These are phyloP conservation scores for Nepenthes mirabilis DNA, from an alignment of 148 eudicot genomes.

Conservation along the genomic window DNA sequence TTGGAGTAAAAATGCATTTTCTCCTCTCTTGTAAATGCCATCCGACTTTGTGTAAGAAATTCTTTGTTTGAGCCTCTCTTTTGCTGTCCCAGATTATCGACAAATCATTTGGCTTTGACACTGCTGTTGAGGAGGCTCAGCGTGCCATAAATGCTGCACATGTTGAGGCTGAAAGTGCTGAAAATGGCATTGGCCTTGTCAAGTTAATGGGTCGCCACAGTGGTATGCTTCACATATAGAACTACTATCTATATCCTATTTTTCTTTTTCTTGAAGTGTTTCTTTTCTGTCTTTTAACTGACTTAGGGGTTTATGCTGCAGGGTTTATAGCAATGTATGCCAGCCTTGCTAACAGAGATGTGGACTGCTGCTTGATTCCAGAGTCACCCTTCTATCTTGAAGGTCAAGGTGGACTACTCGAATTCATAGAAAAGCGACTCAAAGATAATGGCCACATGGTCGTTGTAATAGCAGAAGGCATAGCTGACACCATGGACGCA, in stretches of 20 bases:
- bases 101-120: conserved; percentile 88
- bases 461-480: conserved; percentile 89
- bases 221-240: conserved; percentile 27
- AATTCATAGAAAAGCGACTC: conserved; percentile 56
- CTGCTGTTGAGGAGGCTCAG: conserved; percentile 93
- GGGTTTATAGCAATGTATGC: conserved; percentile 97
- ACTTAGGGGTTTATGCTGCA: conserved; percentile 15
- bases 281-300: not conserved
- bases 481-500: conserved; percentile 53
- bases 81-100: conserved; percentile 52
- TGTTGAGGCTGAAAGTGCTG: conserved; percentile 72
- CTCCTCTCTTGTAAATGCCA: not conserved
- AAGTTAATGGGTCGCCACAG: conserved; percentile 87
- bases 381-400: conserved; percentile 85
- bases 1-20: not conserved
- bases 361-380: conserved; percentile 91
- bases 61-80: not conserved
- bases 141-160: conserved; percentile 87
- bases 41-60: not conserved
- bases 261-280: not conserved
- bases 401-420: conserved; percentile 78
- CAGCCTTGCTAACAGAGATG: conserved; percentile 87
- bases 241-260: not conserved
- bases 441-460: conserved; percentile 88
- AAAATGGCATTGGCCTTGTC: conserved; percentile 81